phyloP scores from a whole-genome alignment of 345 rosid genomes.

The Boechera divaricarpa region DNA sequence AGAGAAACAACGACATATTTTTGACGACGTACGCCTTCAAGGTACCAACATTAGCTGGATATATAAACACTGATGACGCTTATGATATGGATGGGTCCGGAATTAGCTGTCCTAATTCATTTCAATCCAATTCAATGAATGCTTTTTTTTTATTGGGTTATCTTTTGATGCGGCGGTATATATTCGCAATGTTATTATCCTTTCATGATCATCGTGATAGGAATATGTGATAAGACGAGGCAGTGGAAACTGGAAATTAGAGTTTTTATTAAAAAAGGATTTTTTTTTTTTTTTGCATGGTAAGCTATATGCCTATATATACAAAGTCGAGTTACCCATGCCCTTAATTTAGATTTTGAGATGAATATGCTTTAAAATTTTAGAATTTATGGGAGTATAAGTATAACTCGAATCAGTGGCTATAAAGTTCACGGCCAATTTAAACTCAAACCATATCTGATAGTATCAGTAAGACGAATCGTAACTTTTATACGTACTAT shows the following conservation, averaged over 20 bases:
- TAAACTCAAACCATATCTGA: no score
- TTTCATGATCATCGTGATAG: neutral
- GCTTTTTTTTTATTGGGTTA: neutral
- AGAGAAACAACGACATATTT: slow-evolving; percentile 19
- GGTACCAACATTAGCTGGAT: slow-evolving; percentile 41
- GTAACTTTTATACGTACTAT: no score
- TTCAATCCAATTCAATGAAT: slow-evolving; percentile 18
- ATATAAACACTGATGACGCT: slow-evolving; percentile 23
- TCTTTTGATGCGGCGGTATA: slow-evolving; percentile 6
- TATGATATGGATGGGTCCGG: slow-evolving; percentile 32
- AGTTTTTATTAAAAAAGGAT: neutral
- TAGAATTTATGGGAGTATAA: no score
- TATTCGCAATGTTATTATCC: neutral
- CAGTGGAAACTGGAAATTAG: neutral
- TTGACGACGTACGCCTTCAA: slow-evolving; percentile 29
- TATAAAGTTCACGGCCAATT: no score
- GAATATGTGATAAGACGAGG: neutral
- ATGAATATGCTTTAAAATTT: neutral
- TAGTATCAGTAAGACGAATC: no score
- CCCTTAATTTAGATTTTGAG: neutral
- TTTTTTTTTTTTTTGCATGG: neutral
- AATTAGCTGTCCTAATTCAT: slow-evolving; percentile 37
- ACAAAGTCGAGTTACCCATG: neutral
- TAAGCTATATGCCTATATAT: neutral
- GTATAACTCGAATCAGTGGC: no score